phyloP scores from a whole-genome alignment of 441 rosid species.

The Gossypium lobatum region DNA sequence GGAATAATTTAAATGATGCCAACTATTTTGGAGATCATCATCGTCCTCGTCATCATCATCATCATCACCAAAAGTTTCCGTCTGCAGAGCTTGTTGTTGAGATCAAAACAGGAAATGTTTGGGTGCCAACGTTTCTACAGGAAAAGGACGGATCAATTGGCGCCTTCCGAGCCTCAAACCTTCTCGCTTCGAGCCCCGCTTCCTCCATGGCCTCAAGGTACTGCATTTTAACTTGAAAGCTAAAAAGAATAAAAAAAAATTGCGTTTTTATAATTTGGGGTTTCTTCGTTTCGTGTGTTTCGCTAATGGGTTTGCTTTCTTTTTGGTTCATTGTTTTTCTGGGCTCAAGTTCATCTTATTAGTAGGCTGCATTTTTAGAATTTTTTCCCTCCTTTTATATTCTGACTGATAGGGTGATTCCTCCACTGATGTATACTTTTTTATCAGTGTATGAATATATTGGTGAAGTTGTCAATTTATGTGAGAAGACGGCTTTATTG shows the following conservation, averaged over 20 bases:
- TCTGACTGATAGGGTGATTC: conserved; percentile 7
- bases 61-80: not conserved
- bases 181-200: conserved; percentile 57
- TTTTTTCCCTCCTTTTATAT: not conserved
- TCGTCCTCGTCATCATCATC: not conserved
- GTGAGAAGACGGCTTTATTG: not conserved
- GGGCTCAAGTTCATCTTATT: not conserved
- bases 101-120: conserved; percentile 25
- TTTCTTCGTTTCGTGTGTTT: not conserved
- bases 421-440: not conserved
- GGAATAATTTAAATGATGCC: conserved; percentile 6
- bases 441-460: too few species aligned
- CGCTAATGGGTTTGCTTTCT: not conserved
- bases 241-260: not conserved
- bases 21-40: not conserved
- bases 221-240: not conserved
- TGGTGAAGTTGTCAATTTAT: not conserved
- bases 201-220: conserved; percentile 71
- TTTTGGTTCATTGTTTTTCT: not conserved
- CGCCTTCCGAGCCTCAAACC: conserved; percentile 33
- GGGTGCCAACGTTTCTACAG: conserved; percentile 48
- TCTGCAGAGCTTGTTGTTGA: conserved; percentile 6
- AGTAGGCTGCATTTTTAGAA: not conserved
- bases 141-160: conserved; percentile 22
- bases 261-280: not conserved